Conservation (phyloP, 441 rosid genomes). For the Geranium incanum region DNA sequence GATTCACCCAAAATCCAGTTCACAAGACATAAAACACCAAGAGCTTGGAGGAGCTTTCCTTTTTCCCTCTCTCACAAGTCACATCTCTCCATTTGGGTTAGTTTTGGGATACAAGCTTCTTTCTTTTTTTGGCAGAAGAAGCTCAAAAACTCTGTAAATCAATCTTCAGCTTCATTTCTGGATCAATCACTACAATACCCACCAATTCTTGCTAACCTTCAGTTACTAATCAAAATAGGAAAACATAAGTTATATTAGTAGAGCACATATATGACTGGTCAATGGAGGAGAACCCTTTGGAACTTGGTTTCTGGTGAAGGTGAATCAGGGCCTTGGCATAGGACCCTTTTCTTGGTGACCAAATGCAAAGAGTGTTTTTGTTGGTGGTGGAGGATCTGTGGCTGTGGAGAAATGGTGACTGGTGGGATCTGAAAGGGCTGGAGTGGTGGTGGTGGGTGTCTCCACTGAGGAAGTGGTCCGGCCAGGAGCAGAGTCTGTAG, state of each 20-base stretch:
- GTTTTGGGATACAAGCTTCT: constrained; percentile 16
- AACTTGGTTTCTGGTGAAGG: constrained; percentile 46
- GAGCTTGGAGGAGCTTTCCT: background rate
- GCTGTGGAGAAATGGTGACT: constrained; percentile 21
- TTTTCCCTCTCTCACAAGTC: background rate
- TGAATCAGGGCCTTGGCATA: constrained; percentile 44
- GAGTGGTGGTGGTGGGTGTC: constrained; percentile 59
- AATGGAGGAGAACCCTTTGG: constrained; percentile 55
- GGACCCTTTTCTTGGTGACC: constrained; percentile 55
- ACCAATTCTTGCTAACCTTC: constrained; percentile 10
- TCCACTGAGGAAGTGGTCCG: constrained; percentile 28
- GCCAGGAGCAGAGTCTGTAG: constrained; percentile 28
- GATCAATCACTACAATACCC: constrained; percentile 39
- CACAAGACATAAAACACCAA: no score
- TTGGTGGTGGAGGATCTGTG: constrained; percentile 19
- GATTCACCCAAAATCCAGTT: background rate
- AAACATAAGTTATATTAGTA: background rate
- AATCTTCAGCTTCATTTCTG: constrained; percentile 16
- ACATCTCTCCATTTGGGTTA: constrained; percentile 22
- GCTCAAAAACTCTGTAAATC: constrained; percentile 40
- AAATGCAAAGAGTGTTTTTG: constrained; percentile 21
- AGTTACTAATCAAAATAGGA: background rate
- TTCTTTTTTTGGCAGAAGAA: constrained; percentile 15
- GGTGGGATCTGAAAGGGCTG: constrained; percentile 28
- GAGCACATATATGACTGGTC: constrained; percentile 22